These are phyloP conservation scores for Fusarium piperis DNA, from an alignment of 2,329 filamentous ascomycete species.

Conservation along the genomic window DNA sequence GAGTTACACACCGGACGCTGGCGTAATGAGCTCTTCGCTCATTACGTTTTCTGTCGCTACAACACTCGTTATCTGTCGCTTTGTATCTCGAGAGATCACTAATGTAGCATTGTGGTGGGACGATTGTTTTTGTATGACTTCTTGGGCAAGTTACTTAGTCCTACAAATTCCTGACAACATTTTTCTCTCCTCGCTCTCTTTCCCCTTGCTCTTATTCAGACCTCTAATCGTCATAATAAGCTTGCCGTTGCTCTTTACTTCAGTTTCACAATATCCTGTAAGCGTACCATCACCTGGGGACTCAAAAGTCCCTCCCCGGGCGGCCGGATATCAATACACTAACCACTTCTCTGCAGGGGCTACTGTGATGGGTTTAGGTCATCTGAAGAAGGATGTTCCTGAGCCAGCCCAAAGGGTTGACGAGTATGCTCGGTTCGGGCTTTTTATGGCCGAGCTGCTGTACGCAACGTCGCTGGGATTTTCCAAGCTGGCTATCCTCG, in stretches of 20 bases:
- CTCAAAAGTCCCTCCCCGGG: too few species aligned
- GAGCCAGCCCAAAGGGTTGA: slow-evolving; percentile 10
- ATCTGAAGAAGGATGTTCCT: slow-evolving; percentile 14
- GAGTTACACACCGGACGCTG: slow-evolving; percentile 13
- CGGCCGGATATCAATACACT: background rate
- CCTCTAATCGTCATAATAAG: background rate
- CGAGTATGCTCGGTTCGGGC: slow-evolving; percentile 24
- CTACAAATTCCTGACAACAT: background rate
- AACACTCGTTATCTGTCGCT: slow-evolving; percentile 11
- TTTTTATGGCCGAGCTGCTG: slow-evolving; percentile 23
- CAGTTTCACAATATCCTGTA: slow-evolving; percentile 25
- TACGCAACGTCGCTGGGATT: slow-evolving; percentile 29
- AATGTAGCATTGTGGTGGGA: slow-evolving; percentile 22
- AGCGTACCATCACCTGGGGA: background rate
- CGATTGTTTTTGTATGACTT: slow-evolving; percentile 18
- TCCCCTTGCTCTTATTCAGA: background rate
- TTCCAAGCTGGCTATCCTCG: slow-evolving; percentile 27
- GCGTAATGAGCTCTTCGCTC: slow-evolving; percentile 20
- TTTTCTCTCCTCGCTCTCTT: background rate
- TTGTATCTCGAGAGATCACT: slow-evolving; percentile 23
- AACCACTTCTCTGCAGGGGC: slow-evolving; percentile 12
- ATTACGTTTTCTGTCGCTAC: slow-evolving; percentile 21
- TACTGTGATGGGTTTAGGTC: slow-evolving; percentile 16
- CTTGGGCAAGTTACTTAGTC: slow-evolving; percentile 16
- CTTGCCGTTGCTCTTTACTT: slow-evolving; percentile 18